Conservation (phyloP, 83 land plant species). For the Thuja plicata region DNA sequence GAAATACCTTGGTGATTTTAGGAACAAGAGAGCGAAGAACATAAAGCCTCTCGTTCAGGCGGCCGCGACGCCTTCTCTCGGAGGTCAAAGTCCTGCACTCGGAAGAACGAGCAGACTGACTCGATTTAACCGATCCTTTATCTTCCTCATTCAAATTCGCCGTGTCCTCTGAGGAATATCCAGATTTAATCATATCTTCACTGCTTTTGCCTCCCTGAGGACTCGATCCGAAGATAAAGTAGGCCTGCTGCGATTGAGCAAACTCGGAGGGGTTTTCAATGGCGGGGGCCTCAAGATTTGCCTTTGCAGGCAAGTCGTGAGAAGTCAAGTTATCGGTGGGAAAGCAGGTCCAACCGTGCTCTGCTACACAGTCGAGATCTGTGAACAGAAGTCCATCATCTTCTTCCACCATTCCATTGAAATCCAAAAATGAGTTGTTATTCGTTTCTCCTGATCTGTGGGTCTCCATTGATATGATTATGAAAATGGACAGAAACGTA, state of each 20-base stretch:
- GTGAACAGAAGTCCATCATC: not conserved
- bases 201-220: not conserved
- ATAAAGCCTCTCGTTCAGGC: constrained; percentile 72
- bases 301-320: not conserved
- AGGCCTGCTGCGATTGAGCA: not conserved
- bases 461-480: too few species aligned
- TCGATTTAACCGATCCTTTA: not conserved
- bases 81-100: constrained; percentile 42
- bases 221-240: not conserved
- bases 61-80: constrained; percentile 53
- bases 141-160: not conserved
- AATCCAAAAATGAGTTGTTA: too few species aligned
- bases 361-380: not conserved
- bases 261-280: not conserved
- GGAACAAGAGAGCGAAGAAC: constrained; percentile 63
- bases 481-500: too few species aligned
- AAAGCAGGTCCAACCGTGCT: not conserved
- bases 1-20: constrained; percentile 55
- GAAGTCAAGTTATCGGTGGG: not conserved
- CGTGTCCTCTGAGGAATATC: not conserved
- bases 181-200: not conserved
- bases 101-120: not conserved
- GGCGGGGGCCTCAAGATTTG: not conserved
- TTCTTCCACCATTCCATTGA: too few species aligned
- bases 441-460: too few species aligned